Evolutionary conservation across 202 grass and related monocot genomes (phyloP), one percentile per base, ranked within the genome.

Genomic region (Panicum hallii): DNA sequence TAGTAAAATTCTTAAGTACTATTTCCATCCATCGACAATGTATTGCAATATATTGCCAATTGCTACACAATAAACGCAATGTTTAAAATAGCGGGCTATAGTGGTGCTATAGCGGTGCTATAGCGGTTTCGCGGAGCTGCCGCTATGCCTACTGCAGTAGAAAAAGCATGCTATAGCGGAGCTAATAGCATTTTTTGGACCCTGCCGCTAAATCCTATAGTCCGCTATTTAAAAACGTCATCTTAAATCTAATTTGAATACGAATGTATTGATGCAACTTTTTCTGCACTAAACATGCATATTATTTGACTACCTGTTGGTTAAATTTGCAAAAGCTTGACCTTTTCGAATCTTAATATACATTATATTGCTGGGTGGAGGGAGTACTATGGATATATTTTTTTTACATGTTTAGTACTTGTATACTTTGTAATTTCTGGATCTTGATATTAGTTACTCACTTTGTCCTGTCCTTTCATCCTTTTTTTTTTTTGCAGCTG

Each of bases 401-500:
- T 60, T 48, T 83, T 88, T 28, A 73, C 67, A 81, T 14, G 13
- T 58, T 9, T 10, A 58, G 55, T n/a, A 22, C n/a, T 23, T 11
- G 11, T 61, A 30, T 79, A 67, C 19, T 61, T 56, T 60, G 7
- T 61, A 61, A 30, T 58, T 70, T 65, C 55, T 70, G 44, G 58
- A 64, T 40, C 13, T 75, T 68, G 46, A 9, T 47, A 9, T 83
- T 80, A 62, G 15, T 57, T n/a, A 89, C 48, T 54, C 10, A 82
- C 36, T 57, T 61, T 28, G 1, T 44, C 36, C 54, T 38, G 20
- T 12, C 44, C 28, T 70, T 72, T 44, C 48, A 53, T 74, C 15
- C 52, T 50, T 72, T 60, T 12, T 26, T 12, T 26, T 65, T 65
- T 88, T 94, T 85, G 70, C 89, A 98, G 95, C 95, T 89, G 36